A percentile compares a stretch with the other conserved stretches of the same genome.
Conservation (phyloP, 805 yeast genomes). For the Ogataea trehalophila region DNA sequence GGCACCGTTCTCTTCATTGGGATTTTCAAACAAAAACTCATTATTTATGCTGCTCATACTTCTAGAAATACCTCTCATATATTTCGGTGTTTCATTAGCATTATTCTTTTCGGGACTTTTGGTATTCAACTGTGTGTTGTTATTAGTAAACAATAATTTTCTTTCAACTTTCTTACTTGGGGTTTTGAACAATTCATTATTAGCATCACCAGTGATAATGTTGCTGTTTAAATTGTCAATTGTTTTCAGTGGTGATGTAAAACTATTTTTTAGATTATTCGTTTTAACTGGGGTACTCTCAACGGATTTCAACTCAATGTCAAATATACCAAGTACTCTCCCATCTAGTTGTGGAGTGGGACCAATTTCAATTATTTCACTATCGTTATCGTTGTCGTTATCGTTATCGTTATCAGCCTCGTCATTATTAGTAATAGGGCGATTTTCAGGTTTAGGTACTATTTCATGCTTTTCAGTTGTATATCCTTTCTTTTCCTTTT, state of each 20-base stretch:
- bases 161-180: conserved; percentile 25
- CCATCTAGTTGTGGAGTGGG: conserved; percentile 89
- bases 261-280: not conserved
- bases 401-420: conserved; percentile 11
- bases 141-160: conserved; percentile 12
- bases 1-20: conserved; percentile 1
- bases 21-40: conserved; percentile 1
- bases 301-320: conserved; percentile 31
- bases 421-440: not conserved
- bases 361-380: conserved; percentile 45
- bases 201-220: not conserved
- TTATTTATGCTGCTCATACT: conserved; percentile 4
- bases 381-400: conserved; percentile 10
- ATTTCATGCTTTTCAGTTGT: not conserved
- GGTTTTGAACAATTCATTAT: conserved; percentile 23
- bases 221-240: not conserved
- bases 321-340: conserved; percentile 68
- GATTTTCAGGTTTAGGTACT: not conserved
- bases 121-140: conserved; percentile 12
- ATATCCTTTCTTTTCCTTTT: not conserved
- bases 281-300: conserved; percentile 17
- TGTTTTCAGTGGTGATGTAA: conserved; percentile 2
- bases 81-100: conserved; percentile 21
- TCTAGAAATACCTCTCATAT: conserved; percentile 11
- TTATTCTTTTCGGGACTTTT: not conserved